Conservation (phyloP, 2,329 filamentous ascomycete genomes). For the Colletotrichum cereale region DNA sequence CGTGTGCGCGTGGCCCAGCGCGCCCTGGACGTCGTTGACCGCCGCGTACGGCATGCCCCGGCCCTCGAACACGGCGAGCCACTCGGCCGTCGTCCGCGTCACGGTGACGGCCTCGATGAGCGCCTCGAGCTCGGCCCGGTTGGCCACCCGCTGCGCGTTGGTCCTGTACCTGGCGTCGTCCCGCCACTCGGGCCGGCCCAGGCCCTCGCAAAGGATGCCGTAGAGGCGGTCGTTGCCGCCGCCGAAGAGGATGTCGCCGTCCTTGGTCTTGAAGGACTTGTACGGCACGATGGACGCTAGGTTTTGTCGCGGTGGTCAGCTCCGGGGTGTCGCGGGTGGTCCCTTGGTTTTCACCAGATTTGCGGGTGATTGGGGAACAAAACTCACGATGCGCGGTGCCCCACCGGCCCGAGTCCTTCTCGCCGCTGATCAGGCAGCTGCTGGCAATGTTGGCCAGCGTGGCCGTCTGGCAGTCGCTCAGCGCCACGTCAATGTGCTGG, state of each 20-base stretch:
- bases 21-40: conserved; percentile 90
- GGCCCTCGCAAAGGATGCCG: conserved; percentile 70
- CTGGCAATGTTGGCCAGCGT: conserved; percentile 96
- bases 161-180: conserved; percentile 69
- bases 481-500: conserved; percentile 90
- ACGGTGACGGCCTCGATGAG: conserved; percentile 82
- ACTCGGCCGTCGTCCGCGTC: conserved; percentile 86
- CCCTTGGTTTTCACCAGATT: too few species aligned
- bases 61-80: conserved; percentile 89
- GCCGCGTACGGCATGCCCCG: conserved; percentile 91
- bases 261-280: conserved; percentile 81
- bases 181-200: conserved; percentile 71
- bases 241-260: conserved; percentile 78
- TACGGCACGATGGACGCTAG: conserved; percentile 97
- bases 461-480: conserved; percentile 95
- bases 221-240: conserved; percentile 81
- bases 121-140: conserved; percentile 82
- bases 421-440: conserved; percentile 87
- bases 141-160: conserved; percentile 73
- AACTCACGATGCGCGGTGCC: conserved; percentile 90
- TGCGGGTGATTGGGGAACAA: conserved; percentile 29
- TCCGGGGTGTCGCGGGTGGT: too few species aligned
- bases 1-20: conserved; percentile 88
- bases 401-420: conserved; percentile 91
- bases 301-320: too few species aligned